phyloP scores from a whole-genome alignment of 2,329 filamentous ascomycete genomes.

The Penicillium decumbens region DNA sequence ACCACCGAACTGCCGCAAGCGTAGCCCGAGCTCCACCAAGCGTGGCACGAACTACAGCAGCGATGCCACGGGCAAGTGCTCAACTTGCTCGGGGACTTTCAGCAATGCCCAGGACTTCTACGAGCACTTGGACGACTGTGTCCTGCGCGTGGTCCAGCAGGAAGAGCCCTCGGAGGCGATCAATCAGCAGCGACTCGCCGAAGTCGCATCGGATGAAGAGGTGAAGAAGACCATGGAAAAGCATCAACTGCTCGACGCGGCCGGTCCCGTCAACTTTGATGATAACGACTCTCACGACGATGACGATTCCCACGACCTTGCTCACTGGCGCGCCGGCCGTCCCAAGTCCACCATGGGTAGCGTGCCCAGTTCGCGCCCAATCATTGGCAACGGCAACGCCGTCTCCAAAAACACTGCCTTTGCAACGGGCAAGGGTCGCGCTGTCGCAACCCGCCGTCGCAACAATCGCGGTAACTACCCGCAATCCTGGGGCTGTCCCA shows the following conservation, averaged over 20 bases:
- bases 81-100: conserved; percentile 82
- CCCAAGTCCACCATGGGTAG: conserved; percentile 33
- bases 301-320: conserved; percentile 50
- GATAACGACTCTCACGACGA: conserved; percentile 54
- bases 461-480: conserved; percentile 94
- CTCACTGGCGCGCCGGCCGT: conserved; percentile 45
- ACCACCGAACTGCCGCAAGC: conserved; percentile 85
- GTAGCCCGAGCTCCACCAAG: conserved; percentile 51
- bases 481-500: conserved; percentile 84
- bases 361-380: conserved; percentile 47
- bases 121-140: conserved; percentile 78
- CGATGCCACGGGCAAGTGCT: conserved; percentile 81
- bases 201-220: conserved; percentile 57
- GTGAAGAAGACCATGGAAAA: conserved; percentile 56
- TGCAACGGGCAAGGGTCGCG: conserved; percentile 61
- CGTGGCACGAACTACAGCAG: conserved; percentile 67
- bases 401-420: conserved; percentile 44
- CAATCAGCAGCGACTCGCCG: conserved; percentile 52
- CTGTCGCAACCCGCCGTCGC: conserved; percentile 61
- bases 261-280: conserved; percentile 46
- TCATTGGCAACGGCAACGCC: conserved; percentile 46
- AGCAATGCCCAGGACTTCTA: conserved; percentile 92
- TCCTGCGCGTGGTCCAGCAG: conserved; percentile 59
- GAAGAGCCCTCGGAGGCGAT: conserved; percentile 56
- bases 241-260: conserved; percentile 50